Percentiles rank a stretch among this genome's conserved stretches.
phyloP scores from a whole-genome alignment of 1,139 yeast species.

The Debaryomycetaceae sp. region DNA sequence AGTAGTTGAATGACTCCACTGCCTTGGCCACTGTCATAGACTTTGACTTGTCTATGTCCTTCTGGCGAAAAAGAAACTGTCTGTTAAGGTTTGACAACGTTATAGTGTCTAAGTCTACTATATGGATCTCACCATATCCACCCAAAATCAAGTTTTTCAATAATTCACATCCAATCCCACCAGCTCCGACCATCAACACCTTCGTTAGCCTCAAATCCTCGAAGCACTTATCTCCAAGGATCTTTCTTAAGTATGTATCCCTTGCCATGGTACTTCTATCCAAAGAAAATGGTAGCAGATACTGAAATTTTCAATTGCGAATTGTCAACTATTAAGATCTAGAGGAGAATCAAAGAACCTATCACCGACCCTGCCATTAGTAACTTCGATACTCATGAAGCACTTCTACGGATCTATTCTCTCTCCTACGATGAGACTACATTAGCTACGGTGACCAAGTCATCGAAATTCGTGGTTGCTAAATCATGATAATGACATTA shows the following conservation, averaged over 20 bases:
- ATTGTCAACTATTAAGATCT: background rate
- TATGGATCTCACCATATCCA: conserved; percentile 86
- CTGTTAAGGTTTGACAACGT: conserved; percentile 89
- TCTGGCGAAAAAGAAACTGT: conserved; percentile 83
- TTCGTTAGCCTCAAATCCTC: conserved; percentile 39
- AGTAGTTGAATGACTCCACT: conserved; percentile 73
- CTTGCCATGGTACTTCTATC: conserved; percentile 22
- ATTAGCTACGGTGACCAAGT: background rate
- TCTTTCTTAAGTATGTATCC: conserved; percentile 41
- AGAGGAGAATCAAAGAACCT: too few species aligned
- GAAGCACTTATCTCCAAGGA: conserved; percentile 41
- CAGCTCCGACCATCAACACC: conserved; percentile 92
- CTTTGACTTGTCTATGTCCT: conserved; percentile 84
- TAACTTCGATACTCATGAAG: too few species aligned
- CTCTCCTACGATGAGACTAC: background rate
- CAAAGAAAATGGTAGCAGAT: background rate
- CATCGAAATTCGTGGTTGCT: background rate
- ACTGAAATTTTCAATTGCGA: background rate
- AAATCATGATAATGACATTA: background rate
- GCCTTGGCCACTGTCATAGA: conserved; percentile 80
- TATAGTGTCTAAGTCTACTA: conserved; percentile 92
- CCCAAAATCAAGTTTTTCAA: conserved; percentile 79
- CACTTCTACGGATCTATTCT: background rate
- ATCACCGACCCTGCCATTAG: background rate
- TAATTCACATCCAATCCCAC: conserved; percentile 98